These are phyloP conservation scores for Fusarium stilboides DNA, from an alignment of 2,329 filamentous ascomycete species.

Conservation along the genomic window DNA sequence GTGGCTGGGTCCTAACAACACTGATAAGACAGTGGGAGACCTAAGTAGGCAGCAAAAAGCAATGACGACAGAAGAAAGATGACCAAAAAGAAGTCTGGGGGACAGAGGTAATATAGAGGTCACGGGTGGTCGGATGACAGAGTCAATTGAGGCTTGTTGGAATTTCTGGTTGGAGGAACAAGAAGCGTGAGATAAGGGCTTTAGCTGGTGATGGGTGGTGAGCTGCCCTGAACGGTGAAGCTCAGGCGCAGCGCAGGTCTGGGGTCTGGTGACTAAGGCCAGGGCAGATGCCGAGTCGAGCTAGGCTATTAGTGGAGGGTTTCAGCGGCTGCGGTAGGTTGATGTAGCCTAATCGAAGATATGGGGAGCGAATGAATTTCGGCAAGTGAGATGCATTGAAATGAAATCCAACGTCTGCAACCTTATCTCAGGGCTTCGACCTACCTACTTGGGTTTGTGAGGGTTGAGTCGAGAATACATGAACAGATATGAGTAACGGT, in stretches of 20 bases:
- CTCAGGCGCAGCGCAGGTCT: slow-evolving; percentile 34
- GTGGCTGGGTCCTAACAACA: slow-evolving; percentile 20
- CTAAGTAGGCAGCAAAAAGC: slow-evolving; percentile 25
- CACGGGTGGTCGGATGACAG: slow-evolving; percentile 40
- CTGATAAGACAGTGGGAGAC: slow-evolving; percentile 23
- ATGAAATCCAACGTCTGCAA: slow-evolving; percentile 12
- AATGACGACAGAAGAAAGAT: slow-evolving; percentile 38
- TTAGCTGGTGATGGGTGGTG: slow-evolving; percentile 22
- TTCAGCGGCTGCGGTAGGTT: background rate
- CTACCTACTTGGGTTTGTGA: slow-evolving; percentile 14
- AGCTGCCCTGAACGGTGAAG: slow-evolving; percentile 38
- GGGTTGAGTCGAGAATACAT: slow-evolving; percentile 1
- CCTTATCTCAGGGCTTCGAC: slow-evolving; percentile 22
- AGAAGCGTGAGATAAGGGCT: slow-evolving; percentile 43
- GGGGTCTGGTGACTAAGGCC: slow-evolving; percentile 45
- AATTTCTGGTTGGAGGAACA: slow-evolving; percentile 31
- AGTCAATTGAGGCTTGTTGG: slow-evolving; percentile 38
- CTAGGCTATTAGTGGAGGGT: slow-evolving; percentile 43
- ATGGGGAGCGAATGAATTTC: slow-evolving; percentile 22
- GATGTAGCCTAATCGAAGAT: slow-evolving; percentile 4
- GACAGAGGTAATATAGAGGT: slow-evolving; percentile 26
- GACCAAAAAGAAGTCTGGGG: slow-evolving; percentile 28
- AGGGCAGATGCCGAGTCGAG: slow-evolving; percentile 41
- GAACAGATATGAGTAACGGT: slow-evolving; percentile 11
- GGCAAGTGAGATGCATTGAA: slow-evolving; percentile 21